A percentile compares a stretch with the other conserved stretches of the same genome.
phyloP scores from a whole-genome alignment of 208 protist genomes.

The Acanthamoeba lenticulata region DNA sequence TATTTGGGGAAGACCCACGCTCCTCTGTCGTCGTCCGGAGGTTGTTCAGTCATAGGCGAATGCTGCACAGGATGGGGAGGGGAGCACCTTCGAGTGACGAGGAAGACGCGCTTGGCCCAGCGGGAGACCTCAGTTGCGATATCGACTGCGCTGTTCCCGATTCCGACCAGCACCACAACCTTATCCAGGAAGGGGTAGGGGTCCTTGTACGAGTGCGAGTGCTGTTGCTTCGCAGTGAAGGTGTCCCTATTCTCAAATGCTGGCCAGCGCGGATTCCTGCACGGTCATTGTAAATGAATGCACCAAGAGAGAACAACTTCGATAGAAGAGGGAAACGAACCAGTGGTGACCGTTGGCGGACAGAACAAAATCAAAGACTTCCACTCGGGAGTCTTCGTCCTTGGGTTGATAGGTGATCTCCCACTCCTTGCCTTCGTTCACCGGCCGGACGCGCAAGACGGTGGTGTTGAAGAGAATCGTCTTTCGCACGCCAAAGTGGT shows the following conservation, averaged over 20 bases:
- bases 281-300: not conserved
- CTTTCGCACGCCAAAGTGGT: not conserved
- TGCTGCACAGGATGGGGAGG: not conserved
- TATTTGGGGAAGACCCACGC: constrained; percentile 50
- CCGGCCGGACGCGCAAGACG: not conserved
- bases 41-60: not conserved
- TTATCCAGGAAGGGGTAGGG: constrained; percentile 34
- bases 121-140: constrained; percentile 18
- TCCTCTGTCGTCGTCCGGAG: not conserved
- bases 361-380: constrained; percentile 37
- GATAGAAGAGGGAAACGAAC: not conserved
- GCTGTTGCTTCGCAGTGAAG: not conserved
- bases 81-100: not conserved
- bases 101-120: constrained; percentile 26
- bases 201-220: constrained; percentile 48
- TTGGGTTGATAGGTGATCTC: constrained; percentile 15
- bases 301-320: not conserved
- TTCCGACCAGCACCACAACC: not conserved
- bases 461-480: constrained; percentile 39
- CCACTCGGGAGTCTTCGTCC: not conserved
- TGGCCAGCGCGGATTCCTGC: constrained; percentile 17
- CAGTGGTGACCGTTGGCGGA: constrained; percentile 38
- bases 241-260: not conserved
- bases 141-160: constrained; percentile 15
- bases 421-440: not conserved